A percentile compares a stretch with the other conserved stretches of the same genome.
These are phyloP conservation scores for Keithomyces neogunnii DNA, from an alignment of 2,329 filamentous ascomycete genomes.

Conservation along the genomic window DNA sequence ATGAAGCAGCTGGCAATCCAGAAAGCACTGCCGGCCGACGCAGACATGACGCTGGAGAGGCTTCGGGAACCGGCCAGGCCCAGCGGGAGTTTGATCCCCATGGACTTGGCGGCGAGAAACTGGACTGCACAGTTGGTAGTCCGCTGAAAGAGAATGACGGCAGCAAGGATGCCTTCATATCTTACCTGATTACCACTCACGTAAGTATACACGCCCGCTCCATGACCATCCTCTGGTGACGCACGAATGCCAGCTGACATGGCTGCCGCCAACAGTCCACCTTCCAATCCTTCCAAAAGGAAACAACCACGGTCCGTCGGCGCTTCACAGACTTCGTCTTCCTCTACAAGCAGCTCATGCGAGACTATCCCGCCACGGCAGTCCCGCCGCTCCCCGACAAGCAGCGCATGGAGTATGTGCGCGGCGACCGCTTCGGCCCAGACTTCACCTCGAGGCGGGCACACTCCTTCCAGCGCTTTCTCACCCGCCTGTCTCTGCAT, in stretches of 20 bases:
- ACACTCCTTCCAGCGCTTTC: slow-evolving; percentile 84
- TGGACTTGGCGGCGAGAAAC: slow-evolving; percentile 60
- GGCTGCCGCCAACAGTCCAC: slow-evolving; percentile 55
- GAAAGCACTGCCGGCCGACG: slow-evolving; percentile 16
- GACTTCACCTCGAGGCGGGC: slow-evolving; percentile 88
- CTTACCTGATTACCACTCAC: slow-evolving; percentile 86
- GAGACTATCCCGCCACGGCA: slow-evolving; percentile 84
- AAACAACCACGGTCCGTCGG: slow-evolving; percentile 70
- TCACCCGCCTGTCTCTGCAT: slow-evolving; percentile 78
- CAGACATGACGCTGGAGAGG: slow-evolving; percentile 30
- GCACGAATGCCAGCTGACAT: background rate
- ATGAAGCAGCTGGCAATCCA: slow-evolving; percentile 25
- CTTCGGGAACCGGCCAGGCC: slow-evolving; percentile 24
- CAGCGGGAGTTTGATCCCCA: slow-evolving; percentile 49
- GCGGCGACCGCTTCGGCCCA: slow-evolving; percentile 85
- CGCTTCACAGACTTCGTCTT: slow-evolving; percentile 98
- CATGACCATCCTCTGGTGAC: background rate
- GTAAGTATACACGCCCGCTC: slow-evolving; percentile 36
- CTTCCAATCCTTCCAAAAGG: slow-evolving; percentile 84
- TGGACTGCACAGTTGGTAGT: slow-evolving; percentile 75
- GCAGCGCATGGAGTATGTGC: slow-evolving; percentile 98
- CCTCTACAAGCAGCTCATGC: slow-evolving; percentile 80
- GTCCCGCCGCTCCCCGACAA: slow-evolving; percentile 95
- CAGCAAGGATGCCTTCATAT: slow-evolving; percentile 93
- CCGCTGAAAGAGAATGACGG: slow-evolving; percentile 94